Evolutionary conservation across 768 basidiomycete genomes (phyloP).

Genomic region (Paxillus involutus): DNA sequence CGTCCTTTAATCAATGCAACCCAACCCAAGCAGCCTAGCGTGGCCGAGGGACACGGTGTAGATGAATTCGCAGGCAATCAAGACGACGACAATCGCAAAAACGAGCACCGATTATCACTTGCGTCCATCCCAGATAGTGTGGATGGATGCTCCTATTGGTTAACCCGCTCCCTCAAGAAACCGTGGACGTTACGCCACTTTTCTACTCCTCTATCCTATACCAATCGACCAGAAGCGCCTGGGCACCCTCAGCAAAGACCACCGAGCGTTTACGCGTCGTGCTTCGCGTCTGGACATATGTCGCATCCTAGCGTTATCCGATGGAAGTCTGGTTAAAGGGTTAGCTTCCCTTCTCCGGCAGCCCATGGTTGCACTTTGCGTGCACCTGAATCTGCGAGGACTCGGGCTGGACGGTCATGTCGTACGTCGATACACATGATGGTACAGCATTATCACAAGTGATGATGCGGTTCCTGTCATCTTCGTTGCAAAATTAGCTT

Average conservation of each 20-base stretch:
- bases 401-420: no score
- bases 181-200: not conserved
- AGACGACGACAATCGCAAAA: not conserved
- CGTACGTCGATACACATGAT: no score
- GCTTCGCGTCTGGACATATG: not conserved
- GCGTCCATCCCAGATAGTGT: not conserved
- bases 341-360: not conserved
- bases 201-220: not conserved
- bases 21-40: not conserved
- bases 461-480: not conserved
- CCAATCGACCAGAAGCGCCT: not conserved
- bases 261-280: not conserved
- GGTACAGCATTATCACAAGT: not conserved
- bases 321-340: conserved; percentile 1
- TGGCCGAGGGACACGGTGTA: no score
- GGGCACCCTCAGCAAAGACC: not conserved
- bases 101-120: not conserved
- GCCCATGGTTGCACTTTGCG: not conserved
- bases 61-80: not conserved
- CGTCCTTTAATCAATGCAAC: not conserved
- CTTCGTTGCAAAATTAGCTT: not conserved
- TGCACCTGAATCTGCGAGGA: not conserved
- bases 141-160: not conserved
- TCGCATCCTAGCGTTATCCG: conserved; percentile 3
- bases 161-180: conserved; percentile 4